Evolutionary conservation across 306 rosid species (phyloP).

Genomic region (Lathyrus tuberosus): DNA sequence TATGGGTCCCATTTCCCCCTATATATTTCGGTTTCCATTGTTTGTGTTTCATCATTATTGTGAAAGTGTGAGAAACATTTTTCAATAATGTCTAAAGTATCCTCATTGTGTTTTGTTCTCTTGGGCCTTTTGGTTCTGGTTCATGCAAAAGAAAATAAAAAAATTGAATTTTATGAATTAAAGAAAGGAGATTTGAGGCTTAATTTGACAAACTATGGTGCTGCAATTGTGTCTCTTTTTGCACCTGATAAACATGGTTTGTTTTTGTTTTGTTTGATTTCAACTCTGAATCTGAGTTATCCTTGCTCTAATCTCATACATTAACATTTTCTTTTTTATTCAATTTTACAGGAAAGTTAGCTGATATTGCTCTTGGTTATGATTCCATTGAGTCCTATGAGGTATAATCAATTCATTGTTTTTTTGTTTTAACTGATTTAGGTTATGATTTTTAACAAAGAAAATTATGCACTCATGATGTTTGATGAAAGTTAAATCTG

Average conservation of each 20-base stretch:
- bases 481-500: too few species aligned
- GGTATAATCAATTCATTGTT: conserved; percentile 36
- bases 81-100: conserved; percentile 32
- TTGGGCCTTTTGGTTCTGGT: conserved; percentile 12
- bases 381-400: conserved; percentile 36
- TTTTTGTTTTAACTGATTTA: not conserved
- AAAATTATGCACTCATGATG: not conserved
- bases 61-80: not conserved
- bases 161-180: conserved; percentile 42
- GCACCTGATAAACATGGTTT: conserved; percentile 48
- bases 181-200: conserved; percentile 34
- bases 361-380: conserved; percentile 51
- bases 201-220: conserved; percentile 48
- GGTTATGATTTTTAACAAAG: not conserved
- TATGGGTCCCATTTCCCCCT: not conserved
- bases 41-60: not conserved
- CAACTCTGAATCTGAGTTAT: not conserved
- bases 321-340: not conserved
- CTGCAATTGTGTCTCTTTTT: conserved; percentile 38
- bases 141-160: conserved; percentile 4
- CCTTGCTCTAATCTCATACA: not conserved
- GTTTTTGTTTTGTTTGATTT: not conserved
- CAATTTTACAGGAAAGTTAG: conserved; percentile 35
- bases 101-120: not conserved
- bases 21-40: not conserved